phyloP scores from a whole-genome alignment of 108 stramenopile genomes.

The Licmophora abbreviata region DNA sequence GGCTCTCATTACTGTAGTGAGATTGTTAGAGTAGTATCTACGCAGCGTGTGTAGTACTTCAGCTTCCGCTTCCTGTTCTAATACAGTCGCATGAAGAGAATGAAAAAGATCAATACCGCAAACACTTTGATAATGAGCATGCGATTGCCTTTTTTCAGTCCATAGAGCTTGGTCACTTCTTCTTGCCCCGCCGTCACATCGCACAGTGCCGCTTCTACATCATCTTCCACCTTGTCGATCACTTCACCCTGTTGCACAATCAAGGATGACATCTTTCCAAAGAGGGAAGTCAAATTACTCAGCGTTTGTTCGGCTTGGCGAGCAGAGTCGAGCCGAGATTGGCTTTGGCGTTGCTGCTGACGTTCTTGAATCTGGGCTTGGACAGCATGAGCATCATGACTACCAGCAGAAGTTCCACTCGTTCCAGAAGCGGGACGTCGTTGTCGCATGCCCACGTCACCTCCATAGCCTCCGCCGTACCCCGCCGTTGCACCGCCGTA shows the following conservation, averaged over 20 bases:
- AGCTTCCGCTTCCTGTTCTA: no score
- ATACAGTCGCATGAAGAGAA: conserved; percentile 82
- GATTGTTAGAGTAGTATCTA: no score
- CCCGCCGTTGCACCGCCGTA: conserved; percentile 21
- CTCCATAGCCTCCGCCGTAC: conserved; percentile 16
- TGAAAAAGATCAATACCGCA: conserved; percentile 71
- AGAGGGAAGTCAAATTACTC: conserved; percentile 60
- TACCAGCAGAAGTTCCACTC: conserved; percentile 17
- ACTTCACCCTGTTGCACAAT: conserved; percentile 50
- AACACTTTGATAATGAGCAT: conserved; percentile 82
- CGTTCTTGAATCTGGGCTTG: conserved; percentile 56
- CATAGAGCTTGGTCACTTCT: conserved; percentile 68
- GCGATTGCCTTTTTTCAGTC: conserved; percentile 76
- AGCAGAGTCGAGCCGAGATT: conserved; percentile 56
- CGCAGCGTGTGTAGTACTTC: no score
- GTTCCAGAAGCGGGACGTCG: conserved; percentile 26
- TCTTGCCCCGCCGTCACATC: conserved; percentile 75
- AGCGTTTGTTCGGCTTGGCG: conserved; percentile 66
- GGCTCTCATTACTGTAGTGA: no score
- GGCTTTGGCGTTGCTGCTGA: conserved; percentile 56
- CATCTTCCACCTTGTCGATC: conserved; percentile 83
- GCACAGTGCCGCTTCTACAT: conserved; percentile 64
- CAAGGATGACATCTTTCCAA: conserved; percentile 69
- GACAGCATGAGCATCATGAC: conserved; percentile 21
- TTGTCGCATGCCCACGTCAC: conserved; percentile 52